Percentiles rank a stretch among this genome's conserved stretches.
Evolutionary conservation across 2,329 filamentous ascomycete genomes (phyloP).

Genomic region (Leptodontidium sp.): DNA sequence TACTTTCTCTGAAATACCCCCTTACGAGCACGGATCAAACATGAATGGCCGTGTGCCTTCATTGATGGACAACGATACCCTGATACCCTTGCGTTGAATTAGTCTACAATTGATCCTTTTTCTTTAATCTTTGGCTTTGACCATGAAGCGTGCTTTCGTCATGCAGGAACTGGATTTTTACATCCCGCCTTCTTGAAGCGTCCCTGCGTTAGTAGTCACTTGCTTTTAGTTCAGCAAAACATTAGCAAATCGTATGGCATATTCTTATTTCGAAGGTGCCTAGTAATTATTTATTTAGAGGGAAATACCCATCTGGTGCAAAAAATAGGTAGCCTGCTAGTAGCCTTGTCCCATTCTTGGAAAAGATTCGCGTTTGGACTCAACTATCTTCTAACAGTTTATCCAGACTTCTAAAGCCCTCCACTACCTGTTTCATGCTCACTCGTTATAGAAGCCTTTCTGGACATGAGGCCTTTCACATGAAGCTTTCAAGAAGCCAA

Average conservation of each 20-base stretch:
- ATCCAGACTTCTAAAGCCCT: too few species aligned
- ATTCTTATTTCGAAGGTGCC: not conserved
- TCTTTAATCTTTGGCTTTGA: slow-evolving; percentile 2
- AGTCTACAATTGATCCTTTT: slow-evolving; percentile 42
- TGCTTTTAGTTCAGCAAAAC: not conserved
- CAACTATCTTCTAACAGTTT: too few species aligned
- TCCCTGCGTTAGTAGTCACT: not conserved
- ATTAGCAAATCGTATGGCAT: not conserved
- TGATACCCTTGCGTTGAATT: slow-evolving; percentile 43
- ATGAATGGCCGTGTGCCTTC: slow-evolving; percentile 33
- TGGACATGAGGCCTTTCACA: too few species aligned
- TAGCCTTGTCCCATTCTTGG: too few species aligned
- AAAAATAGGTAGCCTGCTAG: too few species aligned
- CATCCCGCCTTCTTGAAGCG: too few species aligned
- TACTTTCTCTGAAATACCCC: slow-evolving; percentile 40
- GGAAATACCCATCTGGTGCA: not conserved
- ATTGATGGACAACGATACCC: slow-evolving; percentile 43
- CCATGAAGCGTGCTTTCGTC: not conserved
- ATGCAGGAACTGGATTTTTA: not conserved
- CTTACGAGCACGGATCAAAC: slow-evolving; percentile 37
- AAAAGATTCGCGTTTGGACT: too few species aligned
- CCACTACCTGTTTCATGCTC: too few species aligned
- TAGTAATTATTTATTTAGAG: not conserved
- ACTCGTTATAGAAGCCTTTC: too few species aligned
- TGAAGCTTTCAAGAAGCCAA: too few species aligned